Evolutionary conservation across 345 rosid species (phyloP).

Genomic region (Viola odorata): DNA sequence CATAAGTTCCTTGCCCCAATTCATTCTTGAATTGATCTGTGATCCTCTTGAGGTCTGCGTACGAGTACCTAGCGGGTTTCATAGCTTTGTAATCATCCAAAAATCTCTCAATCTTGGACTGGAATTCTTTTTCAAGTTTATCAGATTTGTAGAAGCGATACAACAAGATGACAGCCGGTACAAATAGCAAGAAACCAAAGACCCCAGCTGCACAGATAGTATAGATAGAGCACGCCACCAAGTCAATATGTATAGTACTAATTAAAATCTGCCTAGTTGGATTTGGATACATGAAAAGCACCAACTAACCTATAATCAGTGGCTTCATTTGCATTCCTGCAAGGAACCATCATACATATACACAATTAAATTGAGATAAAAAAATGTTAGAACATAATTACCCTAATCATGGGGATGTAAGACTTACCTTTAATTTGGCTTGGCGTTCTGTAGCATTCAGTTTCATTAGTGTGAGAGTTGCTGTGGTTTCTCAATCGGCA

Average conservation of each 20-base stretch:
- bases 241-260: accelerated
- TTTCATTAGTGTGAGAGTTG: neutral
- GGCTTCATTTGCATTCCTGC: neutral
- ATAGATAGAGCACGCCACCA: too few species aligned
- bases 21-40: too few species aligned
- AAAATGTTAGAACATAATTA: neutral
- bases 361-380: neutral
- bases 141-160: too few species aligned
- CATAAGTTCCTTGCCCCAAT: too few species aligned
- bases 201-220: neutral
- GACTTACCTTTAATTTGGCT: neutral
- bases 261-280: too few species aligned
- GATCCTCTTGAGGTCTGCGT: too few species aligned
- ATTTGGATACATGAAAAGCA: too few species aligned
- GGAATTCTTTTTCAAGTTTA: too few species aligned
- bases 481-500: neutral
- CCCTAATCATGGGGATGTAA: neutral
- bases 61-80: too few species aligned
- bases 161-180: too few species aligned
- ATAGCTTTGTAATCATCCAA: too few species aligned
- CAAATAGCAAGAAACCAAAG: neutral
- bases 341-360: neutral
- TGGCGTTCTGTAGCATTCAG: neutral
- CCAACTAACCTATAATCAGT: neutral
- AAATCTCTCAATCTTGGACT: too few species aligned